Conservation (phyloP, 1,139 yeast genomes). For the Arxiozyma slooffiae region DNA sequence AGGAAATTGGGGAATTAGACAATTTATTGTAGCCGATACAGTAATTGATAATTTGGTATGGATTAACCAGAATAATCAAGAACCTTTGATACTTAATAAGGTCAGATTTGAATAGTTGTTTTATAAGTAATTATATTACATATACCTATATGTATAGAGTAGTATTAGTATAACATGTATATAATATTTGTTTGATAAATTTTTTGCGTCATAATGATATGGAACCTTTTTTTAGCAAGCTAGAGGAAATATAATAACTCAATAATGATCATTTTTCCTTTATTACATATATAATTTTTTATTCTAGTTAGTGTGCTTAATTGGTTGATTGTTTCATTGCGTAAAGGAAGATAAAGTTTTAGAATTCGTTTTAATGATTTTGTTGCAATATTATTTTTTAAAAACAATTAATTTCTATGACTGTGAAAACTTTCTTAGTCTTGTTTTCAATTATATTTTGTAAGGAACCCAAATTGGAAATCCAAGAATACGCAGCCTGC, state of each 20-base stretch:
- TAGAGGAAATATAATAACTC: conserved; percentile 17
- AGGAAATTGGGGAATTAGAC: conserved; percentile 58
- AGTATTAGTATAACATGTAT: too few relatives aligned
- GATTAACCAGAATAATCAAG: conserved; percentile 50
- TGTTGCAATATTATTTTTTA: conserved; percentile 6
- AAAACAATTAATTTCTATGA: conserved; percentile 13
- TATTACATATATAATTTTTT: conserved; percentile 12
- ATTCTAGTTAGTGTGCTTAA: conserved; percentile 11
- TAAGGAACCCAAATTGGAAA: too few relatives aligned
- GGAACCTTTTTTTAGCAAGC: not conserved
- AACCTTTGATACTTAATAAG: conserved; percentile 45
- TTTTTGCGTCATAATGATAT: not conserved
- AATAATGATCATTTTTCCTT: conserved; percentile 15
- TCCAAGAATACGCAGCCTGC: too few relatives aligned
- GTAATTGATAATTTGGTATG: conserved; percentile 51
- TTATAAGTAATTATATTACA: not conserved
- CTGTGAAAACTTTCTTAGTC: not conserved
- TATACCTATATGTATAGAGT: too few relatives aligned
- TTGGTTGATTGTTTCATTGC: conserved; percentile 13
- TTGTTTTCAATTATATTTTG: not conserved
- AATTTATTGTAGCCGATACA: conserved; percentile 49
- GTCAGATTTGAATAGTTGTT: not conserved
- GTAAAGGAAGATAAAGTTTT: conserved; percentile 3
- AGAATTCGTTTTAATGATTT: conserved; percentile 7
- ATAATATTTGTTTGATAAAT: not conserved